A percentile compares a stretch with the other conserved stretches of the same genome.
These are phyloP conservation scores for Geum urbanum DNA, from an alignment of 306 rosid species.

Conservation along the genomic window DNA sequence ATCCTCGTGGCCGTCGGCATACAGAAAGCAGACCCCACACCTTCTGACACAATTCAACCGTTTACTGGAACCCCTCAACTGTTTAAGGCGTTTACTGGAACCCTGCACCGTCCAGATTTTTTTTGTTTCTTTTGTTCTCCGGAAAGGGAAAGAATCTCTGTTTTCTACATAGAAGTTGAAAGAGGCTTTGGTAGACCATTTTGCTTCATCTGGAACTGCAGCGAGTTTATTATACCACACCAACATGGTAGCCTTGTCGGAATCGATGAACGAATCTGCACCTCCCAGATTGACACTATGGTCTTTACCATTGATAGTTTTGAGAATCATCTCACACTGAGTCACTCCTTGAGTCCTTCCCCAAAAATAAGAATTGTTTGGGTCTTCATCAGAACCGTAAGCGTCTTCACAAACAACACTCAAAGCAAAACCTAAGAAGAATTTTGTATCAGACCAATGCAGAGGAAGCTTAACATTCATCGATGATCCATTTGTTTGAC, in stretches of 20 bases:
- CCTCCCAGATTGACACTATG: not conserved
- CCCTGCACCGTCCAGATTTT: too few species aligned
- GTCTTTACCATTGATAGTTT: not conserved
- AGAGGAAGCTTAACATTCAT: not conserved
- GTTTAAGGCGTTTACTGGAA: too few species aligned
- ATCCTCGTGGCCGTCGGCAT: not conserved
- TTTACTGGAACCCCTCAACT: too few species aligned
- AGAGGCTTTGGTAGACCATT: not conserved
- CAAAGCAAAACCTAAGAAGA: not conserved
- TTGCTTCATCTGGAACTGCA: not conserved
- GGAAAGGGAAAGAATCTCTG: too few species aligned
- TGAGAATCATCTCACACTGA: not conserved
- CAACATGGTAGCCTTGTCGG: not conserved
- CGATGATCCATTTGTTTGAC: not conserved
- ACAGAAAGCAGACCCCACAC: conserved; percentile 9
- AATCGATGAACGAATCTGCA: not conserved
- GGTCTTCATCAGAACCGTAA: too few species aligned
- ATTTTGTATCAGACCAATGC: not conserved
- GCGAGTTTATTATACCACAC: not conserved
- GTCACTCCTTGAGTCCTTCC: too few species aligned
- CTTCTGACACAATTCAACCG: not conserved
- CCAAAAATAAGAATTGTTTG: too few species aligned
- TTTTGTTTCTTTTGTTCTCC: too few species aligned
- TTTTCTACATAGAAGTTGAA: not conserved
- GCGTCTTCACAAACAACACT: not conserved